Evolutionary conservation across 2,329 filamentous ascomycete species (phyloP), one percentile per base, ranked within the genome.

Genomic region (Ophiostoma ips): DNA sequence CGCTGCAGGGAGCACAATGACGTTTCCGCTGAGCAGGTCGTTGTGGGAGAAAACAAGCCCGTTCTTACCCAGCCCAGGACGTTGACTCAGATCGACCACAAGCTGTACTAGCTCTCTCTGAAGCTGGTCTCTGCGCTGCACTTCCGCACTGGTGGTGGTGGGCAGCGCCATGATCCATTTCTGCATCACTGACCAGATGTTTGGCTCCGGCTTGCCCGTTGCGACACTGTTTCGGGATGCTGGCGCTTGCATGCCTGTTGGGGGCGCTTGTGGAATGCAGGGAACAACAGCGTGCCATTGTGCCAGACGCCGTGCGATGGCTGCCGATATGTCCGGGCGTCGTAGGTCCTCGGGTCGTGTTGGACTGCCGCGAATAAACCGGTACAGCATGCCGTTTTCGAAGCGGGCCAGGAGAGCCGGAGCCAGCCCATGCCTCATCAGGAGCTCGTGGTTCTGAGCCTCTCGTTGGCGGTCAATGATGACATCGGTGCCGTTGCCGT

Each of bases 391-490:
- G 58, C 92, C 92, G 63, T 98, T 98, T 60, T 88, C 76, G 72
- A 98, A 98, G 57, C 89, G 84, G 50, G 89, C 92, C 52, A 96
- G 76, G 48, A 98, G 75, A 54, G 84, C 73, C 35, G 92, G 92
- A 18, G 92, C 92, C 49, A 98, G 81, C 59, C 81, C 79, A 60
- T 88, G 73, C 58, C 78, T 79, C 68, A 89, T 87, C 55, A 96
- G 81, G 51, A 95, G 75, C 63, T 88, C 88, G 68, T 98, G 92
- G 63, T 82, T 83, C 59, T 80, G 73, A 1, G 74, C 76, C 73
- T 78, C 81, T 74, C 90, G 82, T 70, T 95, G 86, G 58, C 92
- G 84, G 69, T 98, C 92, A 68, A 98, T 98, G 59, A 98, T 76
- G 50, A 96, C 76, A 62, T 94, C 88, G 58, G 92, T 96, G 56